Evolutionary conservation across 371 early-diverging fungal species (phyloP).

Genomic region (Mucor indicus): DNA sequence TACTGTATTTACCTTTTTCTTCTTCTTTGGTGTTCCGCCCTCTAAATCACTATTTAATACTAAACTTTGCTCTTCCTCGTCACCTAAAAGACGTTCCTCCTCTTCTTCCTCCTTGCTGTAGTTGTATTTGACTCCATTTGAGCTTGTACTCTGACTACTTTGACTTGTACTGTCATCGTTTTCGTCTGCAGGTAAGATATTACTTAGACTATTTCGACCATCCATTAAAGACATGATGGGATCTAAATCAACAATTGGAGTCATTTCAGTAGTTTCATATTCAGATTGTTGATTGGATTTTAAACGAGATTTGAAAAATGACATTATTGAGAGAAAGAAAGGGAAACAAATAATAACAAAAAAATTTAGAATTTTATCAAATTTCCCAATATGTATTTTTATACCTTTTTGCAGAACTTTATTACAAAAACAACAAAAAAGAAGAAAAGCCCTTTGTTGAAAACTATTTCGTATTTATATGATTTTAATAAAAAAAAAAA

Average conservation of each 20-base stretch:
- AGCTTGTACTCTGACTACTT: slow-evolving; percentile 11
- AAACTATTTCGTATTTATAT: too few species aligned
- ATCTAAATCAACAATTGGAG: slow-evolving; percentile 29
- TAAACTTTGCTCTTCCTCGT: slow-evolving; percentile 19
- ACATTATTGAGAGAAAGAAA: too few species aligned
- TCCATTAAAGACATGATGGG: slow-evolving; percentile 25
- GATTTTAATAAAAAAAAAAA: too few species aligned
- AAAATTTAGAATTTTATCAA: too few species aligned
- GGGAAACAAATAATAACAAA: too few species aligned
- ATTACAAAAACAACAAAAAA: too few species aligned
- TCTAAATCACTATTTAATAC: slow-evolving; percentile 8
- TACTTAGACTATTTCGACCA: slow-evolving; percentile 21
- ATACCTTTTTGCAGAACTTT: too few species aligned
- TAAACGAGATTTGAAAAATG: too few species aligned
- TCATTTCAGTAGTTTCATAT: slow-evolving; percentile 35
- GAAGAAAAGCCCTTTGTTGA: too few species aligned
- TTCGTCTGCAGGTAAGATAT: slow-evolving; percentile 8
- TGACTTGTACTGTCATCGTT: slow-evolving; percentile 20
- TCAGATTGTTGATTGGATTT: background rate
- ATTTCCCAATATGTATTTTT: too few species aligned
- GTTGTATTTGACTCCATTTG: slow-evolving; percentile 2
- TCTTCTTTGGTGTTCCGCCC: background rate
- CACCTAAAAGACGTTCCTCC: slow-evolving; percentile 19
- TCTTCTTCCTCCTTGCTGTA: slow-evolving; percentile 15
- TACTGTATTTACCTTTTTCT: slow-evolving; percentile 1